A percentile compares a stretch with the other conserved stretches of the same genome.
Evolutionary conservation across 176 grass and related monocot species (phyloP).

Genomic region (Thinopyrum elongatum): DNA sequence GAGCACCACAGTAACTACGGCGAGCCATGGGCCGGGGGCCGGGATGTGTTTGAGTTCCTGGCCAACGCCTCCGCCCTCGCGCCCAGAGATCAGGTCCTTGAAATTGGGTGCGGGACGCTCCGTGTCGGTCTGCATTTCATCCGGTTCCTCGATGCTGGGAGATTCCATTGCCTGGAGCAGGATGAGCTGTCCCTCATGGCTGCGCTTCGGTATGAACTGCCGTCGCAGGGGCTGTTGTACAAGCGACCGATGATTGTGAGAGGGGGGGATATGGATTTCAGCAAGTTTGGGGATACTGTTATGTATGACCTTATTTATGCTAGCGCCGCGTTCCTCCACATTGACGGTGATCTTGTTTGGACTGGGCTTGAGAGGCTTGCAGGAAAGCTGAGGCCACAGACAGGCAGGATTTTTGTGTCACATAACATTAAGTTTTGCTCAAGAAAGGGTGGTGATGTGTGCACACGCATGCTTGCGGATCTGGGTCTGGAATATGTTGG

Average conservation of each 20-base stretch:
- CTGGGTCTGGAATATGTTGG: constrained; percentile 76
- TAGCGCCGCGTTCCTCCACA: constrained; percentile 84
- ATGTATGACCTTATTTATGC: constrained; percentile 93
- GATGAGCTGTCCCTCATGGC: constrained; percentile 92
- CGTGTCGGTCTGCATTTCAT: constrained; percentile 94
- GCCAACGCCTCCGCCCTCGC: constrained; percentile 46
- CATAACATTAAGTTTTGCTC: constrained; percentile 97
- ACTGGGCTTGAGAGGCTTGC: constrained; percentile 73
- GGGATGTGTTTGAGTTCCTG: constrained; percentile 87
- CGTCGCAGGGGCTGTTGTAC: constrained; percentile 72
- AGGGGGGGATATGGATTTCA: constrained; percentile 88
- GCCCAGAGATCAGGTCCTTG: constrained; percentile 61
- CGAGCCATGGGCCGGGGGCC: constrained; percentile 86
- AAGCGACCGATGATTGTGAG: constrained; percentile 79
- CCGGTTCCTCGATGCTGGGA: constrained; percentile 60
- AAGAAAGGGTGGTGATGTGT: constrained; percentile 66
- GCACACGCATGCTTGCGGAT: constrained; percentile 53
- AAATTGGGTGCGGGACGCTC: constrained; percentile 91
- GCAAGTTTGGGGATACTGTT: constrained; percentile 65
- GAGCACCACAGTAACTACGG: constrained; percentile 99
- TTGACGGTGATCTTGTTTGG: constrained; percentile 86
- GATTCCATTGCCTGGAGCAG: constrained; percentile 90
- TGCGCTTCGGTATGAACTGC: constrained; percentile 74
- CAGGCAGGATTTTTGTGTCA: constrained; percentile 82
- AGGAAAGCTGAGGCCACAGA: constrained; percentile 58